Conservation (phyloP, 495 filamentous ascomycete species). For the Lasiosphaeris hirsuta region DNA sequence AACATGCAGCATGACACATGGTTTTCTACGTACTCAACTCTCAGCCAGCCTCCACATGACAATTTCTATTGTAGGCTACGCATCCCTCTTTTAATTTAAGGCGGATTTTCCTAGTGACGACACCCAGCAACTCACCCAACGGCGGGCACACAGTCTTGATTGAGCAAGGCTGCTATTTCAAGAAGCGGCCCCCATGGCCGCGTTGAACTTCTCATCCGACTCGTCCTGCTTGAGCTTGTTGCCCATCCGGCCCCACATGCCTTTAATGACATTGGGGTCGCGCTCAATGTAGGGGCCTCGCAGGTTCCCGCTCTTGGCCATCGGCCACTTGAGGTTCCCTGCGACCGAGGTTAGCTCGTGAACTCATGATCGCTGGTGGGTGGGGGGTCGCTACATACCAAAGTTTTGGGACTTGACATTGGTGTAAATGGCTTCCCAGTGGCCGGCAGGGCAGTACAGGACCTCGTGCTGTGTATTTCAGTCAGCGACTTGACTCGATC, state of each 20-base stretch:
- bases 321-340: slow-evolving; percentile 14
- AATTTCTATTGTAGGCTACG: no score
- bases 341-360: no score
- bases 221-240: slow-evolving; percentile 17
- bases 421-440: slow-evolving; percentile 46
- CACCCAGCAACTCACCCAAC: no score
- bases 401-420: slow-evolving; percentile 30
- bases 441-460: slow-evolving; percentile 35
- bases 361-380: no score
- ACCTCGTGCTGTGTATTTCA: slow-evolving; percentile 26
- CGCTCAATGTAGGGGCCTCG: slow-evolving; percentile 7
- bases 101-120: no score
- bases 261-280: slow-evolving; percentile 6
- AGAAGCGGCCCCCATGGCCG: no score
- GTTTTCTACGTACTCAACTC: no score
- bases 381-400: not conserved
- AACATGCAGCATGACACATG: no score
- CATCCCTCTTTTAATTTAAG: no score
- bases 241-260: slow-evolving; percentile 16
- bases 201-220: slow-evolving; percentile 6
- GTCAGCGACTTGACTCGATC: not conserved
- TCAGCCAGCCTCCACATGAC: no score
- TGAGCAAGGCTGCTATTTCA: no score
- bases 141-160: no score
- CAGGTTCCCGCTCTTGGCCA: slow-evolving; percentile 14